Conservation (phyloP, 192 early-diverging fungal genomes). For the Umbelopsis vinacea region DNA sequence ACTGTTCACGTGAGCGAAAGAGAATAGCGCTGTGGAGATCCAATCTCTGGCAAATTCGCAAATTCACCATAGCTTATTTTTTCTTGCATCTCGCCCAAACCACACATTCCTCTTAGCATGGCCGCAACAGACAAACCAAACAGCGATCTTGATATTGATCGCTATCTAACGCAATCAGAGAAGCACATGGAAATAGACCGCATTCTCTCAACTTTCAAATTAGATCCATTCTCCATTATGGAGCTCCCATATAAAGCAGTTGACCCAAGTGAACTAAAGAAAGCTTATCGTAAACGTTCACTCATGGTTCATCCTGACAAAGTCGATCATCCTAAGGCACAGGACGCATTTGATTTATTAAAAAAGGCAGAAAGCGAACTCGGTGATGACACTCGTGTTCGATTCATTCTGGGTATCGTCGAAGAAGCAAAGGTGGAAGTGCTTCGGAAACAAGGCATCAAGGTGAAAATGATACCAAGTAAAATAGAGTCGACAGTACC, state of each 20-base stretch:
- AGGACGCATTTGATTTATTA: slow-evolving; percentile 58
- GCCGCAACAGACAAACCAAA: background rate
- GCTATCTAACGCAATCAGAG: slow-evolving; percentile 52
- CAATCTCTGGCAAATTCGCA: no score
- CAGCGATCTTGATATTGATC: slow-evolving; percentile 51
- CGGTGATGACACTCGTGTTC: slow-evolving; percentile 46
- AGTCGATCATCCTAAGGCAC: slow-evolving; percentile 53
- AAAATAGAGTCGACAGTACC: slow-evolving; percentile 23
- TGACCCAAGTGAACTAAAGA: slow-evolving; percentile 53
- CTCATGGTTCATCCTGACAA: slow-evolving; percentile 69
- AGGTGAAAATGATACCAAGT: slow-evolving; percentile 31
- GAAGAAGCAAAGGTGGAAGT: slow-evolving; percentile 59
- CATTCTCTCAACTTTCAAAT: slow-evolving; percentile 53
- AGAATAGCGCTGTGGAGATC: no score
- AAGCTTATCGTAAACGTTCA: slow-evolving; percentile 64
- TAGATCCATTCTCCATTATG: slow-evolving; percentile 62
- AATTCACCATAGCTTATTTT: no score
- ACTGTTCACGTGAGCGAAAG: no score
- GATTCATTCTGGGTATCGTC: slow-evolving; percentile 53
- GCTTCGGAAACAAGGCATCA: slow-evolving; percentile 34
- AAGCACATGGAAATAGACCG: slow-evolving; percentile 66
- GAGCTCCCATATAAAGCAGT: slow-evolving; percentile 49
- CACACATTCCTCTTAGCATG: background rate
- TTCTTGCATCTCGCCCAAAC: background rate
- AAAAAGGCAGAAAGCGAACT: slow-evolving; percentile 66